Conservation (phyloP, 305 asterid species). For the Fraxinus angustifolia region DNA sequence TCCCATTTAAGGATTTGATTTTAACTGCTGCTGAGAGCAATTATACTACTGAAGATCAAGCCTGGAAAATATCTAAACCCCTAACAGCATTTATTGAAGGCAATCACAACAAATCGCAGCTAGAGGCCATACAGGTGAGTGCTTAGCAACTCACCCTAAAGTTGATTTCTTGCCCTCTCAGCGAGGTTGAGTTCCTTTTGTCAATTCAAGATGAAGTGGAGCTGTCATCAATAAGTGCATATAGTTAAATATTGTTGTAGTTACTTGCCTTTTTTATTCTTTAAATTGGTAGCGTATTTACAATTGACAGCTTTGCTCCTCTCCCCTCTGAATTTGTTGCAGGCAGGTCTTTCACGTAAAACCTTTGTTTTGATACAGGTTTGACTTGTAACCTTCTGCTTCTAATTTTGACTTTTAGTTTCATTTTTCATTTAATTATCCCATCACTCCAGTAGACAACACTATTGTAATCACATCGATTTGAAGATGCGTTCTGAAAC, state of each 20-base stretch:
- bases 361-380: constrained; percentile 90
- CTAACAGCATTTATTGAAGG: constrained; percentile 61
- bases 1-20: constrained; percentile 86
- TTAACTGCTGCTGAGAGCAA: constrained; percentile 62
- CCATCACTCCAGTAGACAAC: constrained; percentile 1
- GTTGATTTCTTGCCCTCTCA: constrained; percentile 18
- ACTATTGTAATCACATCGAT: neutral
- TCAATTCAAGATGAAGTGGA: neutral
- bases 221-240: neutral
- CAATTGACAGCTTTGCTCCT: constrained; percentile 16
- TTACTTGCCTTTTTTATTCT: neutral
- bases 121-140: constrained; percentile 87
- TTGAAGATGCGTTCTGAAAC: neutral
- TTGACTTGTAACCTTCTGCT: constrained; percentile 31
- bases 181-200: neutral
- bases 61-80: constrained; percentile 86
- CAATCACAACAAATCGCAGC: constrained; percentile 80
- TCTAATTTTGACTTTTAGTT: neutral
- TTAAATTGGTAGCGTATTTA: constrained; percentile 13
- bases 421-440: neutral
- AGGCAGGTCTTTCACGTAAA: constrained; percentile 90
- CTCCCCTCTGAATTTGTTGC: constrained; percentile 35
- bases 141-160: constrained; percentile 21
- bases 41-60: constrained; percentile 54
- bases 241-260: neutral